These are phyloP conservation scores for Kandelia obovata DNA, from an alignment of 345 rosid species.

Conservation along the genomic window DNA sequence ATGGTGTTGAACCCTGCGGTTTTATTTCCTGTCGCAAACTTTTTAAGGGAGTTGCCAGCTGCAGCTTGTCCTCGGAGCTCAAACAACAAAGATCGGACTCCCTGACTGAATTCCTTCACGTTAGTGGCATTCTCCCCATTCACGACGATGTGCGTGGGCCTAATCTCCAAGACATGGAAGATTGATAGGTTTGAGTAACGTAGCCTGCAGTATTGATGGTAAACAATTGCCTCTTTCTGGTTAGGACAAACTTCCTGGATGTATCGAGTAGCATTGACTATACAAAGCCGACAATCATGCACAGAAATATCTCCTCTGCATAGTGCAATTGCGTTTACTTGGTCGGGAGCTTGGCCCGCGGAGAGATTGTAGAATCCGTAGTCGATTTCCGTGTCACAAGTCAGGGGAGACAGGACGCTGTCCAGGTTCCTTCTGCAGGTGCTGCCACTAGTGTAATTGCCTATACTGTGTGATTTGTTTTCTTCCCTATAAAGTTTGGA, in stretches of 20 bases:
- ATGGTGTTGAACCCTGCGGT: not conserved
- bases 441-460: slow-evolving; percentile 34
- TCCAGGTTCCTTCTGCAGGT: slow-evolving; percentile 39
- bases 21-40: slow-evolving; percentile 25
- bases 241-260: slow-evolving; percentile 3
- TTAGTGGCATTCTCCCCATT: not conserved
- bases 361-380: slow-evolving; percentile 42
- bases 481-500: no score
- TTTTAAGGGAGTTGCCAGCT: slow-evolving; percentile 12
- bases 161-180: not conserved
- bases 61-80: slow-evolving; percentile 15
- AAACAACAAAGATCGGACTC: slow-evolving; percentile 3
- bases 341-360: slow-evolving; percentile 18
- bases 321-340: no score
- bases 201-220: not conserved
- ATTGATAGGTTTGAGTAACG: slow-evolving; percentile 13
- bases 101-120: slow-evolving; percentile 7
- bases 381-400: slow-evolving; percentile 23
- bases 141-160: no score
- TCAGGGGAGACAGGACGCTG: slow-evolving; percentile 32
- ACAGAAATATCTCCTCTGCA: not conserved
- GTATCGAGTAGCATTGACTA: not conserved
- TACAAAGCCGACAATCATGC: not conserved
- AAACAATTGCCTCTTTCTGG: slow-evolving; percentile 6
- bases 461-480: not conserved